Base-by-base conservation (phyloP, 1,284 basidiomycete genomes). In the Ustilago nuda region DNA sequence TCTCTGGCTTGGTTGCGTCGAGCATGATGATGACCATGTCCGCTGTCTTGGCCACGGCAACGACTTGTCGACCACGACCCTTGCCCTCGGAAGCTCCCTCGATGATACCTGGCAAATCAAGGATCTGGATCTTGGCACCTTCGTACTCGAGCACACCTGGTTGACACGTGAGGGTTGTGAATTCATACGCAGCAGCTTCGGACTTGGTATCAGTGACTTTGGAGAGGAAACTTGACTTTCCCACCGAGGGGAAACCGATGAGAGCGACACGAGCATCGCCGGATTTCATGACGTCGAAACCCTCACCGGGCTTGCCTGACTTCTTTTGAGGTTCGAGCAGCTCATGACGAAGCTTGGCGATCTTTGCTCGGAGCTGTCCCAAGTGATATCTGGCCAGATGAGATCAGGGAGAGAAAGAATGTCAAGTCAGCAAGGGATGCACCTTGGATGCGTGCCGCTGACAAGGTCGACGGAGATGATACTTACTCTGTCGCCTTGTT, bases 71-170 rank as follows among this genome's bases (percentile, higher is more conserved):
- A 55, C 96, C 96, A 82, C 96, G 90, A 39, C 96, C 96, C 78
- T 94, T 90, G 76, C 94, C 93, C 89, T 72, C 60, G 19, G 61
- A 60, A 55, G 96, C 95, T 51, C 95, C 96, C 87, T 98, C 95
- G 27, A 98, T 94, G 83, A 99, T 99, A 87, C 96, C 96, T 2
- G 96, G 96, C 63, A 99, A 87, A 90, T 99, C 96, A 53, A 99
- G 66, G 53, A 83, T 70, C 66, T 72, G 74, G 30, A 82, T 81
- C 50, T 69, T 72, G 8, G 74, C 67, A 17, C 86, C 23, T 95
- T 96, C 68, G 58, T 79, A 76, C 39, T 79, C 74, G 27, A 76
- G 66, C 46, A 81, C 79, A 59, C 80, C 80, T 19, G 74, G 74
- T 41, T 72, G 69, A 50, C 69, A 72, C 41, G 94, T 95, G 41